A percentile compares a stretch with the other conserved stretches of the same genome.
Conservation (phyloP, 2,329 filamentous ascomycete genomes). For the Phaeosphaeria sp. region DNA sequence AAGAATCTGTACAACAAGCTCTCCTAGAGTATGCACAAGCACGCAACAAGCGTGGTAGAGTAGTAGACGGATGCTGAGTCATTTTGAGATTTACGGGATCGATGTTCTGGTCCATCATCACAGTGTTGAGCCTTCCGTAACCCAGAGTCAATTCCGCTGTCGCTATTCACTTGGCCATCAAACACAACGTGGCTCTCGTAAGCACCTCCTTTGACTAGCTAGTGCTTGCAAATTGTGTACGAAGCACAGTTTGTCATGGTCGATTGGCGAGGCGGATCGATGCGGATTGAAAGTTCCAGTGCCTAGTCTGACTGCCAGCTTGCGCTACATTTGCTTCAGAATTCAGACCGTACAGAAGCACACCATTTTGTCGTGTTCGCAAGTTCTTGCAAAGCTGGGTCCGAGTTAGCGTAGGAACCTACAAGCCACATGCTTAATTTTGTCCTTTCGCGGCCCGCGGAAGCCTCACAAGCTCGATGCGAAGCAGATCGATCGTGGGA, state of each 20-base stretch:
- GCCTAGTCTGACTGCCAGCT: neutral
- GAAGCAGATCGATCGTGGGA: slow-evolving; percentile 1
- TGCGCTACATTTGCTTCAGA: no score
- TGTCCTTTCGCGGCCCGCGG: slow-evolving; percentile 14
- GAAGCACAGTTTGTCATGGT: neutral
- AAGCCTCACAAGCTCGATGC: slow-evolving; percentile 9
- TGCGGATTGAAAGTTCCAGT: neutral
- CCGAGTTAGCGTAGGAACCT: no score
- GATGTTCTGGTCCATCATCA: no score
- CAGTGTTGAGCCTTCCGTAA: neutral
- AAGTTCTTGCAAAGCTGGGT: no score
- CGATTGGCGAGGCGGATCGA: neutral
- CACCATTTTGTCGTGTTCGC: no score
- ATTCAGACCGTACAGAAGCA: no score
- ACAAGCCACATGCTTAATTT: neutral
- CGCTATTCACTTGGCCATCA: neutral
- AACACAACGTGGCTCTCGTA: neutral
- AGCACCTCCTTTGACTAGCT: neutral
- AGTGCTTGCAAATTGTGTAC: neutral
- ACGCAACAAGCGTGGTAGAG: neutral
- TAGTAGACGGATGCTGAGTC: no score
- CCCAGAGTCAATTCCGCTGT: neutral
- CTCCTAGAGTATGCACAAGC: no score
- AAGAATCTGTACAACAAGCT: no score
- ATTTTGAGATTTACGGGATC: neutral